These are phyloP conservation scores for Hygrophila difformis DNA, from an alignment of 257 asterid genomes.

Conservation along the genomic window DNA sequence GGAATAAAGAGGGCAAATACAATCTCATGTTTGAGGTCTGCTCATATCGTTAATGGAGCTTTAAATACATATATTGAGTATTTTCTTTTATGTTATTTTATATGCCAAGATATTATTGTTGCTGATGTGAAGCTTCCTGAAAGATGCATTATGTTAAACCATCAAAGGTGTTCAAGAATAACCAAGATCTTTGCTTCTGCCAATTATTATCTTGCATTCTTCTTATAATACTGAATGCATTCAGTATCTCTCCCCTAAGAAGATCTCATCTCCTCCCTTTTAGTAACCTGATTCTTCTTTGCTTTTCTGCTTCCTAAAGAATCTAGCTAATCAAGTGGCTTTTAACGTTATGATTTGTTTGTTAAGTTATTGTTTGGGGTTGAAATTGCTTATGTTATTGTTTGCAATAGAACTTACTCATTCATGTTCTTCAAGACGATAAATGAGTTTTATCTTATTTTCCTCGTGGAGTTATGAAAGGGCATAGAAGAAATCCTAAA, in stretches of 20 bases:
- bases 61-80: neutral
- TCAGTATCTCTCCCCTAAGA: too few relatives aligned
- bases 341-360: neutral
- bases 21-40: slow-evolving; percentile 99
- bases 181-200: too few relatives aligned
- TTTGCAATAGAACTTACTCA: too few relatives aligned
- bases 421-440: neutral
- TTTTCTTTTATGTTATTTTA: neutral
- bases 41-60: neutral
- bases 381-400: slow-evolving; percentile 3
- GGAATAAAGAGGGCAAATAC: slow-evolving; percentile 95
- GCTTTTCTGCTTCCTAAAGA: neutral
- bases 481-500: neutral
- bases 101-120: too few relatives aligned
- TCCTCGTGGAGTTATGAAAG: neutral
- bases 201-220: too few relatives aligned
- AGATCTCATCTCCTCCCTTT: too few relatives aligned
- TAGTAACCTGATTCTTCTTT: too few relatives aligned
- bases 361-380: slow-evolving; percentile 3
- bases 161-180: too few relatives aligned
- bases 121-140: too few relatives aligned
- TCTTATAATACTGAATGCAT: too few relatives aligned
- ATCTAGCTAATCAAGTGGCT: neutral
- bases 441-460: slow-evolving; percentile 3
- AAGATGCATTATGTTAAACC: too few relatives aligned